A percentile compares a stretch with the other conserved stretches of the same genome.
These are phyloP conservation scores for Solanum medicagineum DNA, from an alignment of 257 asterid species.

Conservation along the genomic window DNA sequence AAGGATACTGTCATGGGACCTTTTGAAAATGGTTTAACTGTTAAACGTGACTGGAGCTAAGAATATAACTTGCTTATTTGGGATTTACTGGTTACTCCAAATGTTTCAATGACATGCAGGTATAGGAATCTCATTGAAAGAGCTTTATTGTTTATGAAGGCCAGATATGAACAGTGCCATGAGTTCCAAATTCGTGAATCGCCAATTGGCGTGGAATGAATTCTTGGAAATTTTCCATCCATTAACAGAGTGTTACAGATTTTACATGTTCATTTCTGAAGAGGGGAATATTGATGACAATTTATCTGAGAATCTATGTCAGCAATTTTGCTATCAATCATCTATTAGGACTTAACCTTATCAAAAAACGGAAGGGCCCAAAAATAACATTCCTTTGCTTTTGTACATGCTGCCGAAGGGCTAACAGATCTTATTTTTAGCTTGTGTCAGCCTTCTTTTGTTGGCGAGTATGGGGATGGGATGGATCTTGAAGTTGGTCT, in stretches of 20 bases:
- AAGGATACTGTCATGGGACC: neutral
- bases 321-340: neutral
- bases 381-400: neutral
- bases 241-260: neutral
- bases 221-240: slow-evolving; percentile 50
- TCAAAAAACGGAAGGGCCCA: neutral
- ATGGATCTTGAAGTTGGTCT: neutral
- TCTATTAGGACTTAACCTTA: neutral
- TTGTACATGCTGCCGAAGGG: neutral
- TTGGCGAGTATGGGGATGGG: neutral
- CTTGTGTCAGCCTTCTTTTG: neutral
- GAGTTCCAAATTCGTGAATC: slow-evolving; percentile 93
- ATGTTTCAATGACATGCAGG: slow-evolving; percentile 23
- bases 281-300: neutral
- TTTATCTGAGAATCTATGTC: neutral
- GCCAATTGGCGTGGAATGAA: slow-evolving; percentile 91
- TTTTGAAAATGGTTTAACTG: neutral
- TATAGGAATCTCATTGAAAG: slow-evolving; percentile 82
- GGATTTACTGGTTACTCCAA: neutral
- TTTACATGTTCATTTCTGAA: neutral
- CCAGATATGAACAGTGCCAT: slow-evolving; percentile 84
- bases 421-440: neutral
- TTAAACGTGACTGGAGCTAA: neutral
- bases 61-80: neutral
- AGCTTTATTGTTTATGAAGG: slow-evolving; percentile 70